These are phyloP conservation scores for Syzygium grande DNA, from an alignment of 345 rosid species.

Conservation along the genomic window DNA sequence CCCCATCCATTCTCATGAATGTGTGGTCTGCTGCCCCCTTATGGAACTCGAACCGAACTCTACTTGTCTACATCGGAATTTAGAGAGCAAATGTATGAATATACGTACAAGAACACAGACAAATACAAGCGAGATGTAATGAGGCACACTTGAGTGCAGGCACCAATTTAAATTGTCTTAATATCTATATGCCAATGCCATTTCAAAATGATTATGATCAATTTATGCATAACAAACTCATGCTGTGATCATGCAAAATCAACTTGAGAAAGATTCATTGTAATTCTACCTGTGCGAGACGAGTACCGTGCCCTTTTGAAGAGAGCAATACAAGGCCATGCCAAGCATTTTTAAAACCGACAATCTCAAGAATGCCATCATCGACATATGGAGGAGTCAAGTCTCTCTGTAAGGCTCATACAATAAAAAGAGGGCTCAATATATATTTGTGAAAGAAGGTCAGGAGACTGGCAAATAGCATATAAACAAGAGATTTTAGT, in stretches of 20 bases:
- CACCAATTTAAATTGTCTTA: background rate
- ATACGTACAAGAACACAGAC: background rate
- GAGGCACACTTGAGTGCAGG: background rate
- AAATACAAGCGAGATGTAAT: background rate
- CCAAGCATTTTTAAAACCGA: constrained; percentile 44
- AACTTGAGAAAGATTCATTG: background rate
- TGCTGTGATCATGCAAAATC: background rate
- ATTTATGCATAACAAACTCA: background rate
- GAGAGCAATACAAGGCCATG: constrained; percentile 35
- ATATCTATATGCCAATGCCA: background rate
- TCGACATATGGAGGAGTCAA: constrained; percentile 38
- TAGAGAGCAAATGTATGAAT: background rate
- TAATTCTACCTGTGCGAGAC: constrained; percentile 37
- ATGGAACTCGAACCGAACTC: constrained; percentile 51
- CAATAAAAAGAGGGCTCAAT: background rate
- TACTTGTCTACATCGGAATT: constrained; percentile 25
- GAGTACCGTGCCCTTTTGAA: constrained; percentile 41
- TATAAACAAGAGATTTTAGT: background rate
- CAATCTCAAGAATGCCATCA: constrained; percentile 38
- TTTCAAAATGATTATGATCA: background rate
- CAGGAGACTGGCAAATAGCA: background rate
- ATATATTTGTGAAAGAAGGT: background rate
- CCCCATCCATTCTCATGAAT: constrained; percentile 74
- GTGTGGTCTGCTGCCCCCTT: constrained; percentile 52
- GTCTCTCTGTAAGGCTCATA: constrained; percentile 15